Base-by-base conservation (phyloP, 495 filamentous ascomycete genomes). In the Bathelium albidoporum region DNA sequence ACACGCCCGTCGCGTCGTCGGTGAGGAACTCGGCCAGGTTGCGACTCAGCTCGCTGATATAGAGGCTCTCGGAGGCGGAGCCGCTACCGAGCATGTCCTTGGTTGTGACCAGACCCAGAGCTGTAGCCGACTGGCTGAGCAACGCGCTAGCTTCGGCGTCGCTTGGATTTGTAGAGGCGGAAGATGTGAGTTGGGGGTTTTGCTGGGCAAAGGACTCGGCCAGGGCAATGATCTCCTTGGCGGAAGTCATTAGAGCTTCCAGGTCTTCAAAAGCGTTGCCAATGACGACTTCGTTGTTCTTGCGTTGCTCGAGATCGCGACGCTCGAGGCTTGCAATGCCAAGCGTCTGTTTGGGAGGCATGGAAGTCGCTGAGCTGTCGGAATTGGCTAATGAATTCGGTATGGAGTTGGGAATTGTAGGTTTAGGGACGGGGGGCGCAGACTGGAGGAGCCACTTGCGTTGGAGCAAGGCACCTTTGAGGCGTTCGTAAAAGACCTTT, bases 211-310 rank as follows among this genome's bases (percentile, higher is more conserved):
- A 91, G 11, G 82, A 87, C 74, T 97, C 94, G 2, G 94, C 94
- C 32, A 98, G 85, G 4, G 91, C 90, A 26, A 97, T 86, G 55
- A 99, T 88, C 68, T 97, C 89, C 71, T 97, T 97, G 9, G 95
- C 94, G 11, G 91, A 96, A 2, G 91, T 89, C 92, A 96, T 97
- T 49, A 99, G 81, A 1, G 95, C 91, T 70, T 96, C 92, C 16
- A 99, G 82, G 73, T 99, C 94, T 70, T 97, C 94, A 70, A 98
- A 97, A 1, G 95, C 91, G 69, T 84, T 90, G 43, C 93, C 92
- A 59, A 98, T 96, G 31, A 97, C 88, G 7, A 90, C 71, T 71
- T 96, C 90, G 68, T 97, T 97, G 73, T 95, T 95, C 74, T 85
- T 91, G 39, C 91, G 85, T 63, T 89, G 82, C 69, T 94, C 88